Evolutionary conservation across 108 stramenopile genomes (phyloP), one percentile per base, ranked within the genome.

Genomic region (Cylindrotheca fusiformis): DNA sequence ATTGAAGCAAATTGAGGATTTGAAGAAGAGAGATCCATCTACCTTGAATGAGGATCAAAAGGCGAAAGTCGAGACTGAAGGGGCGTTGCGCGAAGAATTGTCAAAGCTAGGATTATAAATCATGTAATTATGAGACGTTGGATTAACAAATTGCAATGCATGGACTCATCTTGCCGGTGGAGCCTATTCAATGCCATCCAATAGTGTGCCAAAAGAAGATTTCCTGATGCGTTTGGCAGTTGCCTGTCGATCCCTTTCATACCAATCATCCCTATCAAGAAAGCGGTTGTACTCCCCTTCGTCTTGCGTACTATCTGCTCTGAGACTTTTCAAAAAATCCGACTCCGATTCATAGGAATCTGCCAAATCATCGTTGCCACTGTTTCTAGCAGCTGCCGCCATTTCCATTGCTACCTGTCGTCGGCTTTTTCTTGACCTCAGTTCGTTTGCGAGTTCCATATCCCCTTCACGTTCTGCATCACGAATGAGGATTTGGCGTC

Each of bases 181-280:
- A 19, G 23, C 23, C 71, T 49, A 85, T 58, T 86, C 85, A 47
- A 90, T 80, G 6, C 88, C 85, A 67, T 86, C 82, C 52, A 90
- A 45, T 4, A 91, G 67, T 24, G 72, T 72, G 0, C 86, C 86
- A 48, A 88, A 87, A 23, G 75, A 80, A 0, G 69, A 77, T 48
- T 84, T 86, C 10, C 88, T 64, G 33, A 74, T 41, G 20, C 84
- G 63, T 29, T 75, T 73, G 1, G 84, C 72, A 33, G 69, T 72
- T 22, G 74, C 68, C 56, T 78, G 76, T 17, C 90, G 85, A 36
- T 90, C 84, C 1, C 82, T 49, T 55, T 91, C 85, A 62, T 96
- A 96, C 95, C 95, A 96, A 32, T 92, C 87, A 54, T 96, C 95
- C 58, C 84, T 71, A 65, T 96, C 95, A 17, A 96, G 71, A 68